These are phyloP conservation scores for Epichloe sibirici DNA, from an alignment of 2,329 filamentous ascomycete genomes.

Conservation along the genomic window DNA sequence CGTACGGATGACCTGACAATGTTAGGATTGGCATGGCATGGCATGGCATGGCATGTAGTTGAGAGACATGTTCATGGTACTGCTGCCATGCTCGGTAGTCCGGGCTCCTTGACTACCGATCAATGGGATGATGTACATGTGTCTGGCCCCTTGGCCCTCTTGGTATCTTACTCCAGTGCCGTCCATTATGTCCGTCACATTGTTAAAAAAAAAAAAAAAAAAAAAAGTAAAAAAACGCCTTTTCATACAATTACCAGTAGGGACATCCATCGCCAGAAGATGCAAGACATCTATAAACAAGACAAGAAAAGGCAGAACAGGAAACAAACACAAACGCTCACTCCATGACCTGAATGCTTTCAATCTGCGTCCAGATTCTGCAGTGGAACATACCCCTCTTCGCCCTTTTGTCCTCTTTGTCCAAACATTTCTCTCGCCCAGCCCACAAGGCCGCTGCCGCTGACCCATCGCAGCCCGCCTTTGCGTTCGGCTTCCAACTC, in stretches of 20 bases:
- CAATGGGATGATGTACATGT: no score
- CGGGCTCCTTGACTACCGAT: no score
- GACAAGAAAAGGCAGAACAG: not conserved
- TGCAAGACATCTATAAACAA: not conserved
- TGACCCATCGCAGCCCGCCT: constrained; percentile 30
- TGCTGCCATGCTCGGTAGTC: no score
- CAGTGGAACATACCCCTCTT: constrained; percentile 49
- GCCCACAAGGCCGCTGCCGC: constrained; percentile 30
- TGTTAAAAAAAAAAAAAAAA: no score
- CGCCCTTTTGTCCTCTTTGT: constrained; percentile 27
- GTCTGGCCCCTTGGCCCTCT: no score
- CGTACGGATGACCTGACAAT: no score
- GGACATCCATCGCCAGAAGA: not conserved
- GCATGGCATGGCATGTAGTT: no score
- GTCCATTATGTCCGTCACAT: no score
- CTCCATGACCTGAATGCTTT: constrained; percentile 7
- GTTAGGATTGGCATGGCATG: no score
- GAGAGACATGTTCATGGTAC: no score
- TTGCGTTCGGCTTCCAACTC: constrained; percentile 51
- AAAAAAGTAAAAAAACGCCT: no score
- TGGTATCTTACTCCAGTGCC: no score
- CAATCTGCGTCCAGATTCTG: constrained; percentile 32
- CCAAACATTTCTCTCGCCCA: constrained; percentile 29
- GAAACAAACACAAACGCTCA: not conserved
- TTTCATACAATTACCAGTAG: not conserved